Conservation (phyloP, 2,329 filamentous ascomycete species). For the Neonectria hederae region DNA sequence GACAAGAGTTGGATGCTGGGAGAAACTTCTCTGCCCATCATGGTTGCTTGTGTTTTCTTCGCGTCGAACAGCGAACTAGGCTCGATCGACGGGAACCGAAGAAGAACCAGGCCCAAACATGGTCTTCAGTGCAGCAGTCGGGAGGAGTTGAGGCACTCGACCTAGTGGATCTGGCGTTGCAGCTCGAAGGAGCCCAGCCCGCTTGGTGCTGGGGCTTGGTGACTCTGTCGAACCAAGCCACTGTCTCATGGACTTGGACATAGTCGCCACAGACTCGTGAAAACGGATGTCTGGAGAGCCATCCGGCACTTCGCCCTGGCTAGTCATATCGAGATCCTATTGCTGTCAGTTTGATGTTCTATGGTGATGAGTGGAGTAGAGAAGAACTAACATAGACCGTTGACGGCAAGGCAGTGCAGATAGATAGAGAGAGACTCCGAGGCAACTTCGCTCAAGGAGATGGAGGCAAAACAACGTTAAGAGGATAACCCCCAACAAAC, state of each 20-base stretch:
- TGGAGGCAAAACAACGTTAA: background rate
- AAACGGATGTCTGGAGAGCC: too few relatives aligned
- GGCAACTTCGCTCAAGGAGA: background rate
- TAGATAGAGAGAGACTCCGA: background rate
- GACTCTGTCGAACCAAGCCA: background rate
- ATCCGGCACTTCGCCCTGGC: background rate
- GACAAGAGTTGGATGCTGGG: background rate
- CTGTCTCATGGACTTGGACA: background rate
- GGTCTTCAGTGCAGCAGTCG: background rate
- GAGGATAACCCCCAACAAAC: background rate
- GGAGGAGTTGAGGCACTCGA: background rate
- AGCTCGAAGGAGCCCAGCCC: background rate
- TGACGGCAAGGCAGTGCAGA: background rate
- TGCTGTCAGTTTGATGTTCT: background rate
- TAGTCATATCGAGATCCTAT: background rate
- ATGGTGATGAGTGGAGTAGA: background rate
- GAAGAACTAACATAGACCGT: background rate
- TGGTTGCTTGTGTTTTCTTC: background rate
- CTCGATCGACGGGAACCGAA: background rate
- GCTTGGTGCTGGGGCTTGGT: background rate
- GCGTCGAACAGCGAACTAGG: background rate
- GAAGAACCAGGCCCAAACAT: background rate
- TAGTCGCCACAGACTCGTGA: background rate
- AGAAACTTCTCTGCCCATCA: background rate
- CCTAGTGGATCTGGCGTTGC: background rate